Evolutionary conservation across 176 grass and related monocot genomes (phyloP), one percentile per base, ranked within the genome.

Genomic region (Areca catechu): DNA sequence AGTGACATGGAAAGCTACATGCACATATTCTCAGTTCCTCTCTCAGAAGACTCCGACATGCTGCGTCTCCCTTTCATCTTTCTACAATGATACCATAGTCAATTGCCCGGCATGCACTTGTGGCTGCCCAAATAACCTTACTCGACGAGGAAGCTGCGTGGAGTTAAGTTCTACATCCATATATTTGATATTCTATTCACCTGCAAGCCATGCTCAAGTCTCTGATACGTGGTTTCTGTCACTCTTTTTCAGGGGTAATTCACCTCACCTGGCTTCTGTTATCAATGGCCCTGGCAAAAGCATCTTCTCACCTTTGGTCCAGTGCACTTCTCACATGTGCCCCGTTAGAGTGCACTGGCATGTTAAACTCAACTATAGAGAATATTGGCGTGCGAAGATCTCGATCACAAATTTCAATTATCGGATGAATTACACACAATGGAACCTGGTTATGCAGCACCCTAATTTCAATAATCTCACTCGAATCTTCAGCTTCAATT

Each of bases 1-100:
- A 98, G 93, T 98, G 93, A 88, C 87, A 66, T 98, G 93, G 93
- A 92, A 98, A 57, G 93, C 85, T 57, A 98, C 87, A 49, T 98
- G 93, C 66, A 98, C 87, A 50, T 98, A 98, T 66, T 98, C 93
- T 63, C 93, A 98, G 68, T 98, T 98, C 74, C 75, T 98, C 61
- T 69, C 93, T 62, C 93, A 98, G 69, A 98, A 98, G 78, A 85
- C 87, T 64, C 93, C 93, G 3, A 76, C 81, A 25, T 98, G 93
- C 51, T 98, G 93, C 80, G 93, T 98, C 28, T 98, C 93, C 56
- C 84, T 98, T 48, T 98, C 93, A 61, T 98, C 93, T 1, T 98
- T 98, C 68, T 98, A 98, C 49, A 98, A 98, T 67, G 87, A 98
- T 53, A 92, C 87, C 24, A 98, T 92, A 65, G 93, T 98, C 55